Percentiles rank a stretch among this genome's conserved stretches.
Conservation (phyloP, 768 basidiomycete genomes). For the Xerocomellus amylosporus region DNA sequence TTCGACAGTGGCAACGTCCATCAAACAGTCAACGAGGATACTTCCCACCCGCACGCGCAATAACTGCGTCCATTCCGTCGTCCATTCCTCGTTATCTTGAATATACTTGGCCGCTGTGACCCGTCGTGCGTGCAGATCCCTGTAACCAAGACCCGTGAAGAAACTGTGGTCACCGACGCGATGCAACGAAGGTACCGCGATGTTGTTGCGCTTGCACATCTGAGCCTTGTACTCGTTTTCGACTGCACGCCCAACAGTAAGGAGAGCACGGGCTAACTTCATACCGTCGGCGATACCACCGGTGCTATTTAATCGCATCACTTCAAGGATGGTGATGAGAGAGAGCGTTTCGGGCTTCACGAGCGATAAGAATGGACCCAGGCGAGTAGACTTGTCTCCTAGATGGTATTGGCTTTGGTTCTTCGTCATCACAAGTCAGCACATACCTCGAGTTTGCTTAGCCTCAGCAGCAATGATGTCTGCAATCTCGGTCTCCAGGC, state of each 20-base stretch:
- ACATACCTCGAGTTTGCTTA: conserved; percentile 22
- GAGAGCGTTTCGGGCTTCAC: conserved; percentile 78
- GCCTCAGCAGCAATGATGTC: conserved; percentile 42
- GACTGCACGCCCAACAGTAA: conserved; percentile 77
- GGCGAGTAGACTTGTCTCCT: conserved; percentile 21
- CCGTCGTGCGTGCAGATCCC: conserved; percentile 59
- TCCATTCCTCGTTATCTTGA: conserved; percentile 68
- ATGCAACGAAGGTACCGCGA: conserved; percentile 42
- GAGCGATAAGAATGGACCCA: conserved; percentile 73
- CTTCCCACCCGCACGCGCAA: conserved; percentile 77
- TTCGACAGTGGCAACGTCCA: conserved; percentile 78
- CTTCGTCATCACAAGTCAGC: not conserved
- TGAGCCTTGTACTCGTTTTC: conserved; percentile 90
- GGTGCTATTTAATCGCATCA: conserved; percentile 76
- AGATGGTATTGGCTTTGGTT: not conserved
- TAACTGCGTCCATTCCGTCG: conserved; percentile 78
- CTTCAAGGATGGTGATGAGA: conserved; percentile 83
- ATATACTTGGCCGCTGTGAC: conserved; percentile 63
- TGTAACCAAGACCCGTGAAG: conserved; percentile 62
- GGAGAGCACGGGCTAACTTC: conserved; percentile 82
- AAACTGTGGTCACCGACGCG: conserved; percentile 37
- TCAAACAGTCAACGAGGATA: conserved; percentile 76
- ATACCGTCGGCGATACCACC: conserved; percentile 82
- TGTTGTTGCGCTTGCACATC: conserved; percentile 64
- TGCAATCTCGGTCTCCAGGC: conserved; percentile 51